Conservation (phyloP, 805 yeast species). For the Saturnispora zaruensis region DNA sequence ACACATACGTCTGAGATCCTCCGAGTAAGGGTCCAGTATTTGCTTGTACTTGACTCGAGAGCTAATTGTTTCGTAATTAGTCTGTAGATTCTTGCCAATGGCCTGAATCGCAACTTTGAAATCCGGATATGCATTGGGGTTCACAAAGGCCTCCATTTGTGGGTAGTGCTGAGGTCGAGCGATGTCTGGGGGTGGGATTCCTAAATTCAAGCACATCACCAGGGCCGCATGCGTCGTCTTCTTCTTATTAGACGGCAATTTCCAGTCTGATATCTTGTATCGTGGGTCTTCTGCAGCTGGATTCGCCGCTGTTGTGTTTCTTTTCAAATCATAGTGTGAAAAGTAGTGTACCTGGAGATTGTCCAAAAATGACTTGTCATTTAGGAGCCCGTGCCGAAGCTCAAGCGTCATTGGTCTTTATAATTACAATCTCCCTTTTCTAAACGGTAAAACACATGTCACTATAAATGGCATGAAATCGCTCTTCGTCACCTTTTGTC, state of each 20-base stretch:
- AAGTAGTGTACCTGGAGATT: conserved; percentile 26
- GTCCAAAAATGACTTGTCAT: conserved; percentile 25
- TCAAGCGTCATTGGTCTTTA: conserved; percentile 13
- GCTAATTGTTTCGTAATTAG: conserved; percentile 83
- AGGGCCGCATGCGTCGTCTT: conserved; percentile 91
- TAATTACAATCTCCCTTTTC: not conserved
- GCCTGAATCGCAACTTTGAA: conserved; percentile 86
- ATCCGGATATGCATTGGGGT: conserved; percentile 73
- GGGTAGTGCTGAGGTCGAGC: conserved; percentile 92
- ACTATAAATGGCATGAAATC: not conserved
- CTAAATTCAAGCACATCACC: conserved; percentile 81
- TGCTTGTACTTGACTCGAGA: conserved; percentile 85
- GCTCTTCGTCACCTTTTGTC: not conserved
- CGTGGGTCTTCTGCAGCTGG: conserved; percentile 54
- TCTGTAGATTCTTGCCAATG: conserved; percentile 79
- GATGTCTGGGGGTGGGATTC: conserved; percentile 96
- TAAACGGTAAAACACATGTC: not conserved
- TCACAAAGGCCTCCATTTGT: conserved; percentile 85
- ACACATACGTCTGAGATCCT: conserved; percentile 87
- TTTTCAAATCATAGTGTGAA: conserved; percentile 76
- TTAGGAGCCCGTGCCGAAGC: conserved; percentile 27
- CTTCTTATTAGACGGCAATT: conserved; percentile 79
- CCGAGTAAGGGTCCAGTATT: conserved; percentile 89
- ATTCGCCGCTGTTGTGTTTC: conserved; percentile 85
- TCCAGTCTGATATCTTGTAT: conserved; percentile 83